Evolutionary conservation across 495 filamentous ascomycete genomes (phyloP).

Genomic region (Penicillium ochrochloron): DNA sequence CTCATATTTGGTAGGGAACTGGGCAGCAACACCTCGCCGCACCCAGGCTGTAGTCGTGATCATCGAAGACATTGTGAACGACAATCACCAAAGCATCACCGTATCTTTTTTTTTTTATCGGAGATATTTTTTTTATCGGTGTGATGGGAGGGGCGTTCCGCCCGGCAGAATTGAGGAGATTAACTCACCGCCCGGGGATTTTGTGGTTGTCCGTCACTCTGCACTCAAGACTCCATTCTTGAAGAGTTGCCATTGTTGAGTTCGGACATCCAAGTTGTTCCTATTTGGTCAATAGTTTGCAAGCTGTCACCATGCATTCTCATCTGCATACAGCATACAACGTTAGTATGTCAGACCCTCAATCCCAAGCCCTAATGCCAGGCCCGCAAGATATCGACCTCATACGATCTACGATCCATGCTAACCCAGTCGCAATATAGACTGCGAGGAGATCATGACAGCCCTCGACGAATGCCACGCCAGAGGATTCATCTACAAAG

Average conservation of each 20-base stretch:
- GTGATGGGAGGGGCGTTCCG: constrained; percentile 32
- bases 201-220: constrained; percentile 16
- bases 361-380: background rate
- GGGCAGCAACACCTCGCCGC: constrained; percentile 88
- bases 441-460: constrained; percentile 89
- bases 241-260: background rate
- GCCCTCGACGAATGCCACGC: constrained; percentile 96
- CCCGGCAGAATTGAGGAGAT: constrained; percentile 41
- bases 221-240: background rate
- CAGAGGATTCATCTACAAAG: constrained; percentile 85
- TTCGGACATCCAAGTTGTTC: background rate
- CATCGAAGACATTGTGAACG: constrained; percentile 69
- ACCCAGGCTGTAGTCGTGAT: constrained; percentile 95
- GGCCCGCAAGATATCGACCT: background rate
- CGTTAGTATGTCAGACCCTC: constrained; percentile 60
- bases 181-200: constrained; percentile 38
- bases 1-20: constrained; percentile 86
- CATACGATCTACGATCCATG: constrained; percentile 9
- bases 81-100: constrained; percentile 17
- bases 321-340: constrained; percentile 93
- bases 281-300: background rate
- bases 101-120: constrained; percentile 34
- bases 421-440: constrained; percentile 49
- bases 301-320: constrained; percentile 76
- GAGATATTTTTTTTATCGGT: constrained; percentile 44